Evolutionary conservation across 2,329 filamentous ascomycete species (phyloP).

Genomic region (Mollisia scopiformis): DNA sequence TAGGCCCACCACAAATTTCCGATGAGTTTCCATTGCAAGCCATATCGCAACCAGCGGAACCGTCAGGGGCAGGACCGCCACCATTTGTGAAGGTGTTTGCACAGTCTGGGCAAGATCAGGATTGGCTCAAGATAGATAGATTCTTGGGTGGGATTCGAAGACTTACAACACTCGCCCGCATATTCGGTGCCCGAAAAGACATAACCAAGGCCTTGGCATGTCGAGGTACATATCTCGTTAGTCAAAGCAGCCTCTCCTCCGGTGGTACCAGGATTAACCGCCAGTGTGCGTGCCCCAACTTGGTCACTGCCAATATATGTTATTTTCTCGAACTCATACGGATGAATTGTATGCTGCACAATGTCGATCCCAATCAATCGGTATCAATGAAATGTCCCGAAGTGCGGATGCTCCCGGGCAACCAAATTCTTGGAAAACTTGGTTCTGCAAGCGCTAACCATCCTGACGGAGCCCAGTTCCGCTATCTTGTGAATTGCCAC

Average conservation of each 20-base stretch:
- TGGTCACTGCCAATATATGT: neutral
- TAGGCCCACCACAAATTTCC: constrained; percentile 30
- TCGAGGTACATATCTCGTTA: constrained; percentile 17
- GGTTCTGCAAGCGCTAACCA: neutral
- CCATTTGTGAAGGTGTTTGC: constrained; percentile 23
- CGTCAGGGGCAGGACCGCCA: constrained; percentile 22
- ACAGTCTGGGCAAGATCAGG: constrained; percentile 16
- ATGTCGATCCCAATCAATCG: neutral
- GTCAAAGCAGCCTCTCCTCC: constrained; percentile 19
- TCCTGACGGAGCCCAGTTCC: neutral
- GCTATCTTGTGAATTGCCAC: too few relatives aligned
- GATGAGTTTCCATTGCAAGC: constrained; percentile 29
- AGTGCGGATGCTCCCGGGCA: neutral
- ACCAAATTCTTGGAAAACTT: neutral
- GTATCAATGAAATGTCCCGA: neutral
- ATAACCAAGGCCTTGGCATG: constrained; percentile 16
- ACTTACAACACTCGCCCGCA: constrained; percentile 24
- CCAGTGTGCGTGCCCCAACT: neutral
- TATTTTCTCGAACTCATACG: neutral
- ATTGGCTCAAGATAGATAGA: neutral
- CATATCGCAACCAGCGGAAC: constrained; percentile 30
- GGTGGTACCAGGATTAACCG: neutral
- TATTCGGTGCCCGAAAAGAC: constrained; percentile 22
- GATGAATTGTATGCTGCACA: neutral
- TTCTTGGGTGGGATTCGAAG: neutral